A percentile compares a stretch with the other conserved stretches of the same genome.
Conservation (phyloP, 345 rosid genomes). For the Eucalyptus paniculata region DNA sequence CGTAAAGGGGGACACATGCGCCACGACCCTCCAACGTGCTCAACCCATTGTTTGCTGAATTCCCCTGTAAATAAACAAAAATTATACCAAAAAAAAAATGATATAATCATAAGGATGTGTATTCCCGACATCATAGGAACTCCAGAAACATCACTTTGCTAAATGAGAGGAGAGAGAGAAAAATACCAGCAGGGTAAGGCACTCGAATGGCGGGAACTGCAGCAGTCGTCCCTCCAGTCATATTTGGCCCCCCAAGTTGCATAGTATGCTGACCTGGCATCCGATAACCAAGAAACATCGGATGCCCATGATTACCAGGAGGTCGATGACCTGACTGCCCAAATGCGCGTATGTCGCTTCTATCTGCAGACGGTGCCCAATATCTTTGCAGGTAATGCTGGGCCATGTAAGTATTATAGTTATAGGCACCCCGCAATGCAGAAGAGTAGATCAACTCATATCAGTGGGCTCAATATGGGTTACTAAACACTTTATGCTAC, state of each 20-base stretch:
- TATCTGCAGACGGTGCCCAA: slow-evolving; percentile 1
- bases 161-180: neutral
- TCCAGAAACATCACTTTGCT: neutral
- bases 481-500: neutral
- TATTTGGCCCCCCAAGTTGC: neutral
- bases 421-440: slow-evolving; percentile 1
- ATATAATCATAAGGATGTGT: neutral
- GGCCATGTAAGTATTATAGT: slow-evolving; percentile 7
- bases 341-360: neutral
- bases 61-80: neutral
- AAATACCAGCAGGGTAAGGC: slow-evolving; percentile 6
- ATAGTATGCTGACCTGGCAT: slow-evolving; percentile 7
- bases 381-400: slow-evolving; percentile 14
- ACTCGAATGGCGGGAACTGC: slow-evolving; percentile 9
- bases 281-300: neutral
- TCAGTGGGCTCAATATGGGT: neutral
- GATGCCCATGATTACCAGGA: slow-evolving; percentile 8
- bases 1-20: neutral
- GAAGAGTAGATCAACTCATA: neutral
- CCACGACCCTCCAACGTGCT: neutral
- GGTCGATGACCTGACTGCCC: slow-evolving; percentile 4
- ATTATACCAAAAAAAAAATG: too few species aligned
- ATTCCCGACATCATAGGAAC: neutral
- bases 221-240: slow-evolving; percentile 6
- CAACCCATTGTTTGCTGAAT: neutral